Base-by-base conservation (phyloP, 495 filamentous ascomycete genomes). In the Haplographium delicatum region DNA sequence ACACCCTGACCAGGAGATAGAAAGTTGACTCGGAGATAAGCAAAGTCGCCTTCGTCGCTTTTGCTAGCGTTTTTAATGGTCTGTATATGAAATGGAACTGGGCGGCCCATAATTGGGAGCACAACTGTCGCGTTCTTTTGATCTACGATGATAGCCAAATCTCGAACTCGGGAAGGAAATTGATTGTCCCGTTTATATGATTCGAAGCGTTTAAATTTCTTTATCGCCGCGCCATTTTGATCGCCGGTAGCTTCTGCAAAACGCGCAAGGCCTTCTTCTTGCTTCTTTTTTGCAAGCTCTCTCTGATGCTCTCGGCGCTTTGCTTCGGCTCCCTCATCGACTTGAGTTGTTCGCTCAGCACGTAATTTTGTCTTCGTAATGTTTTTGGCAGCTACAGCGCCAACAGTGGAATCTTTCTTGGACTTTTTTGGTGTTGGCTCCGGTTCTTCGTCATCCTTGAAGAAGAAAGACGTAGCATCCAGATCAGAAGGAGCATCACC, bases 121-220 rank as follows among this genome's bases (percentile, higher is more conserved):
- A 97, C 82, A 31, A 99, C 77, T 9, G 91, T 96, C 44, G 81
- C 80, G 54, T 87, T 90, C 70, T 94, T 96, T 46, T 78, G 74
- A 65, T 99, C 94, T 28, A 97, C 86, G 33, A 95, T 80, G 42
- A 99, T 85, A 22, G 82, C 83, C 35, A 97, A 73, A 58, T 95
- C 90, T 61, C 83, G 82, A 54, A 95, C 83, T 67, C 80, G 81
- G 8, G 76, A 62, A 2, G 94, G 94, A 40, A 99, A 81, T 62
- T 97, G 91, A 58, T 91, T 96, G 65, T 99, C 93, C 22, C 94
- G 82, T 71, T 97, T 99, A 72, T 99, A 99, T 1, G 94, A 96
- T 68, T 97, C 94, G 62, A 97, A 99, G 30, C 86, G 85, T 71
- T 97, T 97, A 74, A 97, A 96, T 68, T 88, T 90, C 74, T 97